Base-by-base conservation (phyloP, 495 filamentous ascomycete species). In the Aspergillus hancockii region DNA sequence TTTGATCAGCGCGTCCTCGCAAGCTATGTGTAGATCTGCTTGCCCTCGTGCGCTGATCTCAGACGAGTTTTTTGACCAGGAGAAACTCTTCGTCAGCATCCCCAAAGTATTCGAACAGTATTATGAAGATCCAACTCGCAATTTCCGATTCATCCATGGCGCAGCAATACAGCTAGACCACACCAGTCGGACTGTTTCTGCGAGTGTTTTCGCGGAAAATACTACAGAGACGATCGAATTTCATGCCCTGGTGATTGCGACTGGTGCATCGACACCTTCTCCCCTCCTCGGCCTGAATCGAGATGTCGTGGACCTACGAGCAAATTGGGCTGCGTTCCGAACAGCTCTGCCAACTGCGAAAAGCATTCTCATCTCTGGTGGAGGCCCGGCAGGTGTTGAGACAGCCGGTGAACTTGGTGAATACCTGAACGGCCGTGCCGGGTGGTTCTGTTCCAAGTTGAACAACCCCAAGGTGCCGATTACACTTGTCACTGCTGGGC, bases 351-450 rank as follows among this genome's bases (percentile, higher is more conserved):
- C 73, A 1, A 53, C 52, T 0, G 76, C 77, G 3, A 76, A 76
- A 40, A 65, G 53, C 10, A 76, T 83, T 23, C 65, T 83, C 31
- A 75, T 83, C 50, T 72, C 69, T 28, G 75, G 76, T 16, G 77
- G 73, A 8, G 75, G 76, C 0, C 70, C 77, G 0, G 61, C 70
- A 0, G 74, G 70, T 0, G 56, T 80, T 18, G 82, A 85, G 56
- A 76, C 71, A 0, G 81, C 81, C 2, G 82, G 80, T n/a, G 82
- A 84, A 58, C 68, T 84, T 7, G 62, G 75, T 45, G 79, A 81
- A 46, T 69, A 75, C 57, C 70, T 83, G 8, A 85, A 83, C 56
- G 79, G 78, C 2, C 64, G 57, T 3, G 30, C 67, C 0, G 67
- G 68, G 0, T 72, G 67, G 66, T 71, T 75, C 49, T 52, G 41